Percentiles rank a stretch among this genome's conserved stretches.
Evolutionary conservation across 805 yeast species (phyloP).

Genomic region (Yamadazyma sp.): DNA sequence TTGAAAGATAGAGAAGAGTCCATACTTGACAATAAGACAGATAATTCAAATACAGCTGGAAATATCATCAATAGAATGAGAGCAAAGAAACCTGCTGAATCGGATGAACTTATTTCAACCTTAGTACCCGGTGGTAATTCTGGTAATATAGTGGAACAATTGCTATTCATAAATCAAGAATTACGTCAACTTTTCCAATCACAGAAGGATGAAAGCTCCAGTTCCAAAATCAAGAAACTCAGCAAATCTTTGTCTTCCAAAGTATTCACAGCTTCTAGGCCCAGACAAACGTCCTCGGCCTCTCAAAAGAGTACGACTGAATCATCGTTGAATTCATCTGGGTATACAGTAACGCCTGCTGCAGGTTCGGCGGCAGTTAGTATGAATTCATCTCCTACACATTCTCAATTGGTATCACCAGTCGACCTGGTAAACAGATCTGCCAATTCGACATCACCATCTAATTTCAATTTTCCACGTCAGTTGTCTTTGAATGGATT

Average conservation of each 20-base stretch:
- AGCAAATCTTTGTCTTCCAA: constrained; percentile 9
- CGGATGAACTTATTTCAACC: constrained; percentile 7
- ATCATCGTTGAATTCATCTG: constrained; percentile 1
- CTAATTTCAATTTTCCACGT: constrained; percentile 24
- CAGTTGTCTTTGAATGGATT: constrained; percentile 31
- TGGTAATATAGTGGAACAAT: constrained; percentile 11
- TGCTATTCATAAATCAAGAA: constrained; percentile 7
- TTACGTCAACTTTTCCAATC: constrained; percentile 1
- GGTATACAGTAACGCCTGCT: no score
- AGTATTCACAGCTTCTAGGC: constrained; percentile 3
- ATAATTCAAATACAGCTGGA: background rate
- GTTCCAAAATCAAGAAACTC: constrained; percentile 12
- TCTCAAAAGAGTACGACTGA: background rate
- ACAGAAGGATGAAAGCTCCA: background rate
- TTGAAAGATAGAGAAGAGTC: constrained; percentile 11
- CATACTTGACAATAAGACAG: background rate
- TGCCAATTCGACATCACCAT: constrained; percentile 7
- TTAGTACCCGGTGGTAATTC: constrained; percentile 11
- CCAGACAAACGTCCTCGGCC: constrained; percentile 1
- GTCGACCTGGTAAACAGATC: constrained; percentile 6
- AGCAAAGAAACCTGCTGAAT: background rate
- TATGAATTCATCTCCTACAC: constrained; percentile 1
- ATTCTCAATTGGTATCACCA: constrained; percentile 7
- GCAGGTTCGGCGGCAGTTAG: background rate
- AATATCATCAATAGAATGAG: background rate